These are phyloP conservation scores for Russula virescens DNA, from an alignment of 768 basidiomycete genomes.

Conservation along the genomic window DNA sequence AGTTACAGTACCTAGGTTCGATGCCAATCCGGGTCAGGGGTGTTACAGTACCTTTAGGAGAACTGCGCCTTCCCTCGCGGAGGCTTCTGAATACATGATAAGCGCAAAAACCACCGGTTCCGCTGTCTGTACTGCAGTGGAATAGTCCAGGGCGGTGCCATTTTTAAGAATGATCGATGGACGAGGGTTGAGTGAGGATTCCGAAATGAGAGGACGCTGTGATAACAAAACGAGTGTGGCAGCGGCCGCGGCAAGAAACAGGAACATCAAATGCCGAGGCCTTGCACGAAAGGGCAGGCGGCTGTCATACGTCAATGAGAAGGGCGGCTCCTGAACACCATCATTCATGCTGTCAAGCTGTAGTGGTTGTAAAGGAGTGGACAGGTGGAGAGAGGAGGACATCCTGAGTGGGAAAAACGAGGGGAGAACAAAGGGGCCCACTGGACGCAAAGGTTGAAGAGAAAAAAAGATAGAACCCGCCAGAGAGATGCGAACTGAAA, in stretches of 20 bases:
- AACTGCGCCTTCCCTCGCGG: conserved; percentile 19
- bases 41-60: conserved; percentile 18
- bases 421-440: no score
- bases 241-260: background rate
- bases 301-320: background rate
- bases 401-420: background rate
- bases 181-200: background rate
- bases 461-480: no score
- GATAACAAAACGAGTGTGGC: background rate
- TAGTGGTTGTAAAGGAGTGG: background rate
- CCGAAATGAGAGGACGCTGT: background rate
- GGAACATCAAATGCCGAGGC: background rate
- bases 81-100: conserved; percentile 15
- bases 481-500: no score
- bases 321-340: no score
- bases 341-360: background rate
- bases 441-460: background rate
- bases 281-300: background rate
- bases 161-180: background rate
- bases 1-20: background rate
- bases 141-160: background rate
- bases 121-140: background rate
- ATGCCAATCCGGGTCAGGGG: background rate
- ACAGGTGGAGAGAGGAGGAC: background rate
- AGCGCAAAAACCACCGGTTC: conserved; percentile 19